These are phyloP conservation scores for Pythium grandisporangium DNA, from an alignment of 352 stramenopile genomes.

Conservation along the genomic window DNA sequence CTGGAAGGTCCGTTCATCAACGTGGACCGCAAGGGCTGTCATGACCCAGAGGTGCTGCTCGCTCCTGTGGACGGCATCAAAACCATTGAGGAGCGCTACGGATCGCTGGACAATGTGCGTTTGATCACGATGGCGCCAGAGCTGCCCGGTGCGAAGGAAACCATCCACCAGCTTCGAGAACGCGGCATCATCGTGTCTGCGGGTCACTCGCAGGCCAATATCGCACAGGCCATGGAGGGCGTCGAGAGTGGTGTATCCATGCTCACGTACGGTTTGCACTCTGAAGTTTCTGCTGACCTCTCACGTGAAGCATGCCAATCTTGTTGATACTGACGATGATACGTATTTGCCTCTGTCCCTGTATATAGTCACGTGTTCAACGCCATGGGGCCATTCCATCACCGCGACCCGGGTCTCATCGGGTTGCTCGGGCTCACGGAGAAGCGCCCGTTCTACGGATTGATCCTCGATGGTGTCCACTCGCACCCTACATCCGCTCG, in stretches of 20 bases:
- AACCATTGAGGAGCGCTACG: slow-evolving; percentile 46
- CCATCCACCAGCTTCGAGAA: slow-evolving; percentile 29
- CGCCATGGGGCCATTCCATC: slow-evolving; percentile 88
- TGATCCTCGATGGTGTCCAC: slow-evolving; percentile 88
- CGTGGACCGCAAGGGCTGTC: slow-evolving; percentile 61
- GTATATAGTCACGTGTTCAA: slow-evolving; percentile 80
- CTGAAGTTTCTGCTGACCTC: no score
- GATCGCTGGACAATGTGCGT: slow-evolving; percentile 40
- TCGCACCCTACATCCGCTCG: slow-evolving; percentile 63
- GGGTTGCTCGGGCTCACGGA: slow-evolving; percentile 61
- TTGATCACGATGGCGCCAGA: slow-evolving; percentile 87
- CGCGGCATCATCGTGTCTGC: slow-evolving; percentile 51
- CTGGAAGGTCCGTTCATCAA: slow-evolving; percentile 89
- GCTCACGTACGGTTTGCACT: slow-evolving; percentile 70
- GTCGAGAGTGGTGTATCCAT: slow-evolving; percentile 59
- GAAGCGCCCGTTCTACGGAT: slow-evolving; percentile 54
- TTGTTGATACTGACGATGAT: background rate
- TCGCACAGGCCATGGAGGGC: slow-evolving; percentile 62
- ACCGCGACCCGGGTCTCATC: slow-evolving; percentile 84
- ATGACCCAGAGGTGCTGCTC: slow-evolving; percentile 52
- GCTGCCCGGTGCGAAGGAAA: slow-evolving; percentile 48
- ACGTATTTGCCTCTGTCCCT: background rate
- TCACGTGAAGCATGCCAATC: no score
- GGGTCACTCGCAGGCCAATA: slow-evolving; percentile 67
- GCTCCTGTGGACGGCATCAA: slow-evolving; percentile 25